Evolutionary conservation across 352 stramenopile species (phyloP), one percentile per base, ranked within the genome.

Genomic region (Globisporangium cederbergense): DNA sequence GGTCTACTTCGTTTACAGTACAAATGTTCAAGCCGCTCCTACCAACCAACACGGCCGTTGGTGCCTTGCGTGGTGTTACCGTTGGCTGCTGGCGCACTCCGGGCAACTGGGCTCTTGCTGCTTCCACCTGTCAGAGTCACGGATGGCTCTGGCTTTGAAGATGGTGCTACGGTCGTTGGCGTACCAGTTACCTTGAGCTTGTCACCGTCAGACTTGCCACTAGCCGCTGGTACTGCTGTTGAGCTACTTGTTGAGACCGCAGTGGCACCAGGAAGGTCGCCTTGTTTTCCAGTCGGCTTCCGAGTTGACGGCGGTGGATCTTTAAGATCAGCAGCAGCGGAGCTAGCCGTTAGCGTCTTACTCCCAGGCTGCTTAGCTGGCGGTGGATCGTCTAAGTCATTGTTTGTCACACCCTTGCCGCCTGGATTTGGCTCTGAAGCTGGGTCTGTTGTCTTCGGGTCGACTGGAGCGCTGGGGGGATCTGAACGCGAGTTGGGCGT

Each of bases 401-500:
- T n/a, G 14, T 7, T 14, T 1, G 14, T 20, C 42, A 4, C 42
- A 22, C 16, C 16, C 14, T 47, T 47, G 42, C 6, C 16, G 14
- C 42, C 14, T 22, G 16, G 42, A n/a, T 11, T 60, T 18, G 36
- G 36, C 7, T 42, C 36, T 42, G 9, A 13, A 42, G 10, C 36
- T 42, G 54, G 18, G 54, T 36, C n/a, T 60, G 54, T 36, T 47
- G 53, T 6, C 53, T 34, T n/a, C 20, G 22, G 40, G 14, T 46
- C 13, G 4, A n/a, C 42, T 47, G 40, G n/a, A n/a, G 40, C 9
- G n/a, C 40, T 1, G 3, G 16, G 14, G 14, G 16, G 42, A 20
- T 47, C 16, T 20, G 42, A 16, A n/a, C 40, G 42, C 18, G 47
- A 25, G 10, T 54, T 25, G 5, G 22, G 22, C 11, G 20, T 36